Evolutionary conservation across 352 stramenopile species (phyloP), one percentile per base, ranked within the genome.

Genomic region (Phytophthora europaea): DNA sequence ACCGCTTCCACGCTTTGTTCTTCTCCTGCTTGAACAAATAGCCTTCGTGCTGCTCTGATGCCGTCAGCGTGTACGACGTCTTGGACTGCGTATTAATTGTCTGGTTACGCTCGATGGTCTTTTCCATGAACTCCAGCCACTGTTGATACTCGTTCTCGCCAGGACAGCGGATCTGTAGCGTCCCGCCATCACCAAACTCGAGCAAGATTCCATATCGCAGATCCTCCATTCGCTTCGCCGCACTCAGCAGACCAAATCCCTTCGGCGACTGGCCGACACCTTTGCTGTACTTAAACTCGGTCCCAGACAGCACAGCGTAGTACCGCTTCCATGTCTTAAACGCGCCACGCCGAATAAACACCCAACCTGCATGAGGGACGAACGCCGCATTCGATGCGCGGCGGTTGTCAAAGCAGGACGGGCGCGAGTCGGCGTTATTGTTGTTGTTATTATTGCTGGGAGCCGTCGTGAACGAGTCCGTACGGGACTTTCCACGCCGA

Each of bases 201-300:
- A 95, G 72, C 38, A 76, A 64, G 22, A 95, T 61, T 1, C 88
- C 88, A 45, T 78, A 84, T 4, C 71, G 63, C 66, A 88, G 69
- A 31, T 76, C 80, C 16, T 84, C 75, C 81, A 86, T 87, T 4
- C 59, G 67, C 4, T 81, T 67, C 4, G 85, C 73, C 1, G 76
- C 72, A 64, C 82, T 74, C 48, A 95, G 26, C n/a, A 87, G 75
- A 26, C 83, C 87, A 48, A 93, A 94, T 7, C 84, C 84, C 40
- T 92, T 92, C 1, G 87, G 87, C 10, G 84, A 67, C n/a, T 91
- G 83, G 0, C 88, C 88, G 1, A 76, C 76, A 2, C 81, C 86
- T 28, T 87, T 83, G 64, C 82, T 88, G 82, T 90, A 94, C 66
- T 89, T 89, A 56, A 95, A 94, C 45, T 95, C 87, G 4, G 86